phyloP scores from a whole-genome alignment of 352 stramenopile species.

The Pythium angustatum region DNA sequence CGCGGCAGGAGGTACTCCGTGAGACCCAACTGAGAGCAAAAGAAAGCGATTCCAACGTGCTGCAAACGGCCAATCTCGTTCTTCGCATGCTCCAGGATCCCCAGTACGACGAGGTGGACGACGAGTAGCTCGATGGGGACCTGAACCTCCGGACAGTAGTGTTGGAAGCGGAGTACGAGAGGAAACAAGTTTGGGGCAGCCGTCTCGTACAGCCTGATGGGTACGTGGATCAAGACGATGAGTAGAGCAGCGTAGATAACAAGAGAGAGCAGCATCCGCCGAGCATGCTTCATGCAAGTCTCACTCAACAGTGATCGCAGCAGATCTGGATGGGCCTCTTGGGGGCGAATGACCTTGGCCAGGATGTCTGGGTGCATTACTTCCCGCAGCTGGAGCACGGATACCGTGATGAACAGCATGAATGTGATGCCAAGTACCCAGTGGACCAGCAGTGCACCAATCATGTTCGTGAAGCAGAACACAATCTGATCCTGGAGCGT shows the following conservation, averaged over 20 bases:
- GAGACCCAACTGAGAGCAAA: slow-evolving; percentile 63
- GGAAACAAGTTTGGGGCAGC: slow-evolving; percentile 67
- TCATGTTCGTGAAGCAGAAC: slow-evolving; percentile 86
- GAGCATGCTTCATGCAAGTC: slow-evolving; percentile 90
- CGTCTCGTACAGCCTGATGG: slow-evolving; percentile 61
- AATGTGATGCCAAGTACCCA: slow-evolving; percentile 98
- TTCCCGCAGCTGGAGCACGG: slow-evolving; percentile 93
- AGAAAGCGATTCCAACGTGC: slow-evolving; percentile 58
- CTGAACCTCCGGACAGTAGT: slow-evolving; percentile 93
- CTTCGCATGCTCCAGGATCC: slow-evolving; percentile 91
- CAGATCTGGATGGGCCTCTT: slow-evolving; percentile 97
- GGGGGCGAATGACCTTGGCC: slow-evolving; percentile 85
- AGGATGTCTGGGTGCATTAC: slow-evolving; percentile 94
- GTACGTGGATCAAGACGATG: slow-evolving; percentile 85
- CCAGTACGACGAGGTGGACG: slow-evolving; percentile 95
- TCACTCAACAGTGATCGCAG: slow-evolving; percentile 95
- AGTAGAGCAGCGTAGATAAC: slow-evolving; percentile 91
- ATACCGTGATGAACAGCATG: slow-evolving; percentile 98
- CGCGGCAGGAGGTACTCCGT: slow-evolving; percentile 73
- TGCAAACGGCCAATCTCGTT: slow-evolving; percentile 84
- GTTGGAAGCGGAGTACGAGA: slow-evolving; percentile 87
- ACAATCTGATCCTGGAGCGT: slow-evolving; percentile 71
- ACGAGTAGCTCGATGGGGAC: slow-evolving; percentile 95
- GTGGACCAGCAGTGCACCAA: slow-evolving; percentile 93
- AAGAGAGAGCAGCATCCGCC: slow-evolving; percentile 92